Percentiles rank a stretch among this genome's conserved stretches.
Evolutionary conservation across 176 grass and related monocot genomes (phyloP).

Genomic region (Zizania latifolia): DNA sequence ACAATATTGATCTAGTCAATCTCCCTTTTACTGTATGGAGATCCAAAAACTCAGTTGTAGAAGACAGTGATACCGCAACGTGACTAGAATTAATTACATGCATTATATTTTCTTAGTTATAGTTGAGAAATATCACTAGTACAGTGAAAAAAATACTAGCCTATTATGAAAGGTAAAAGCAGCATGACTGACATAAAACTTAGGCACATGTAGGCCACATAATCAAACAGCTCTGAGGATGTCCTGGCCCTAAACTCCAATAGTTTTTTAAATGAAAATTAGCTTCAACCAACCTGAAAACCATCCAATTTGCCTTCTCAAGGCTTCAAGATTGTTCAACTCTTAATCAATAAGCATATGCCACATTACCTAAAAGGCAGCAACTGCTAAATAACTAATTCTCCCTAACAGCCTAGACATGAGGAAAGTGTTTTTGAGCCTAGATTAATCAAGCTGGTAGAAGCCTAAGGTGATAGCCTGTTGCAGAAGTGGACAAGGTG

Average conservation of each 20-base stretch:
- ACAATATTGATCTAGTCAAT: background rate
- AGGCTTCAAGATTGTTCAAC: background rate
- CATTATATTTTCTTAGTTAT: background rate
- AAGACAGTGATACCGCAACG: background rate
- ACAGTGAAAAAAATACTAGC: background rate
- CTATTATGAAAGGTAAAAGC: background rate
- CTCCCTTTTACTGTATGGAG: background rate
- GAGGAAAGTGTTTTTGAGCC: slow-evolving; percentile 7
- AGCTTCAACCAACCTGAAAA: slow-evolving; percentile 22
- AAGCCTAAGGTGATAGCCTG: slow-evolving; percentile 23
- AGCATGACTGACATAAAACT: background rate
- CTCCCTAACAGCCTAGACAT: slow-evolving; percentile 12
- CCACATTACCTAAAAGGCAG: slow-evolving; percentile 22
- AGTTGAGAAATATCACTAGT: background rate
- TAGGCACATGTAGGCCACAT: background rate
- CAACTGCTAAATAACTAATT: slow-evolving; percentile 23
- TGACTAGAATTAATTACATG: background rate
- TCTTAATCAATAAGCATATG: background rate
- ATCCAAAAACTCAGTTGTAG: background rate
- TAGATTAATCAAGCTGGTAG: slow-evolving; percentile 21
- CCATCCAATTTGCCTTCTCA: slow-evolving; percentile 12
- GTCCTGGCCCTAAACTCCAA: background rate
- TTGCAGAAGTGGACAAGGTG: slow-evolving; percentile 28
- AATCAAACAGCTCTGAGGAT: slow-evolving; percentile 6
- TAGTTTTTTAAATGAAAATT: slow-evolving; percentile 16